Conservation (phyloP, 2,329 filamentous ascomycete species). For the Cordyceps fumosorosea region DNA sequence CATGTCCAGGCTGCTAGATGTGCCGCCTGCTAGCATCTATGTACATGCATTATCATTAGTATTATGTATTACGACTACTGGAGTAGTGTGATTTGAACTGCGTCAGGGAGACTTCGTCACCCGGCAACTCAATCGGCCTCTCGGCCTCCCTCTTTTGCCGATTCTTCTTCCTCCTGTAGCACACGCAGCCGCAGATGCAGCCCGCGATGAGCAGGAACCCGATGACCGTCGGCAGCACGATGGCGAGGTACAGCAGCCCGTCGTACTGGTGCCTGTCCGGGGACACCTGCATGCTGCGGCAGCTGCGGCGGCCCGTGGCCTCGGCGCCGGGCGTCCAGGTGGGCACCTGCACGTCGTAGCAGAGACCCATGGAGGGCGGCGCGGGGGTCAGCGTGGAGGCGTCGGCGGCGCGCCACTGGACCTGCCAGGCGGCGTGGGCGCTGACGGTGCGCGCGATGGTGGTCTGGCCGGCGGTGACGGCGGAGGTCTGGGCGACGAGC, state of each 20-base stretch:
- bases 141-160: neutral
- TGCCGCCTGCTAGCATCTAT: neutral
- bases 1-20: no score
- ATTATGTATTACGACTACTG: neutral
- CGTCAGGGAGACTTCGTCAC: neutral
- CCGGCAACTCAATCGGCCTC: neutral
- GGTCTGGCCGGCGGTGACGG: neutral
- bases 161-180: constrained; percentile 2
- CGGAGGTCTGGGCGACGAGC: neutral
- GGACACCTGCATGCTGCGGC: neutral
- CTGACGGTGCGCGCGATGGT: neutral
- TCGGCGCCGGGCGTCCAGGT: constrained; percentile 4
- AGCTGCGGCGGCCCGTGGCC: neutral
- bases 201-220: neutral
- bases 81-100: neutral
- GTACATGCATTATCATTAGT: neutral
- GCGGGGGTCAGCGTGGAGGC: neutral
- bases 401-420: neutral
- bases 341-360: constrained; percentile 1
- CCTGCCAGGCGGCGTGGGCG: constrained; percentile 1
- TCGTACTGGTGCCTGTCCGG: neutral
- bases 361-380: neutral
- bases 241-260: neutral
- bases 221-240: neutral
- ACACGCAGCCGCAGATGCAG: constrained; percentile 1